Base-by-base conservation (phyloP, 768 basidiomycete genomes). In the Mycena floridula region DNA sequence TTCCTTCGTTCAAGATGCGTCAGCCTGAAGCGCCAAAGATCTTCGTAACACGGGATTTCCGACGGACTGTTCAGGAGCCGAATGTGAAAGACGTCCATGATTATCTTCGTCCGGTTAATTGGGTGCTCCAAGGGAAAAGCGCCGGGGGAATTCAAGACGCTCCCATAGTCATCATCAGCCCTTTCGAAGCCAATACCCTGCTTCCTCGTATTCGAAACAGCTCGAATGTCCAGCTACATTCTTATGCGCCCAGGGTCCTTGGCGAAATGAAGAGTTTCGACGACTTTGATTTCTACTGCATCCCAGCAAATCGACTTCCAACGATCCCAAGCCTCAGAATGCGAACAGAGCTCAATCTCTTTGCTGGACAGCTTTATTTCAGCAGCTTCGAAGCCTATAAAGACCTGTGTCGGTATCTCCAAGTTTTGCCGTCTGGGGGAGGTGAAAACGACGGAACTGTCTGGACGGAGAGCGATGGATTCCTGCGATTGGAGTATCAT, bases 91-190 rank as follows among this genome's bases (percentile, higher is more conserved):
- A n/a, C n/a, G n/a, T n/a, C n/a, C n/a, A n/a, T n/a, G n/a, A n/a
- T n/a, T n/a, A n/a, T n/a, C n/a, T n/a, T n/a, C n/a, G n/a, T n/a
- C n/a, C n/a, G n/a, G n/a, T n/a, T n/a, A n/a, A n/a, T n/a, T n/a
- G n/a, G n/a, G n/a, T n/a, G n/a, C n/a, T n/a, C n/a, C n/a, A n/a
- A n/a, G n/a, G n/a, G n/a, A n/a, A n/a, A n/a, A n/a, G 30, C 22
- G 35, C 9, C 12, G 26, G 2, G 32, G 35, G 25, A 50, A 20
- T 5, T 40, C 2, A 2, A 25, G 44, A n/a, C n/a, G n/a, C n/a
- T 3, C 51, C 71, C 7, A 59, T 76, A 24, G 48, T 68, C 11
- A 40, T n/a, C 11, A 12, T 62, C 7, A 66, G 64, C 46, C 65
- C 65, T 1, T 52, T 51, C 18, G 66, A 66, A 48, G 65, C 46